Evolutionary conservation across 2,329 filamentous ascomycete genomes (phyloP), one percentile per base, ranked within the genome.

Genomic region (Lachnellula suecica): DNA sequence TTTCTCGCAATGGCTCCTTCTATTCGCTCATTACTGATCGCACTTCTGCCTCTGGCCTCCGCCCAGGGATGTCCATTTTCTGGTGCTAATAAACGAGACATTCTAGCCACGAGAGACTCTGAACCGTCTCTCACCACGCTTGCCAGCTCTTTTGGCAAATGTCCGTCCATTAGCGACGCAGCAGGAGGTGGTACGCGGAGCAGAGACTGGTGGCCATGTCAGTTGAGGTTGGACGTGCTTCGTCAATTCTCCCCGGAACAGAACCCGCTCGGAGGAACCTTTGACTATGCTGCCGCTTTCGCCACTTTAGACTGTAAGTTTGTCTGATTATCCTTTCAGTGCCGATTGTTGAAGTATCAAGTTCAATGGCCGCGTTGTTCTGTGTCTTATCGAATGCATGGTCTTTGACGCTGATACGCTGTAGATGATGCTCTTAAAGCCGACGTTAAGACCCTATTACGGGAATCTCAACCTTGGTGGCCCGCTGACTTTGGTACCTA

Each of bases 401-500:
- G 11, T 47, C 20, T 25, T 29, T n/a, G 19, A 49, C 38, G 6
- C 52, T 57, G 31, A 59, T 44, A 23, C 29, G 6, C 48, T 34
- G 19, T 35, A 63, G 61, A 61, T 35, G 31, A 51, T 10, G 79
- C 68, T 13, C 66, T 84, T 54, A 84, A 84, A 75, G 77, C 81
- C 66, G 81, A 84, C 62, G 68, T 84, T 24, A 66, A 72, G 42
- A 71, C 69, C 29, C 58, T 83, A 63, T 80, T 83, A 79, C 83
- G 78, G 52, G 75, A 82, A 65, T 82, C 79, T 13, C 79, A 84
- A 66, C 76, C 81, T 34, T 83, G 75, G 74, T 84, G 81, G 81
- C 81, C 81, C 1, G 81, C 81, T 22, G 81, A 84, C 63, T 83
- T 82, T 60, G 81, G 81, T 52, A 79, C 82, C 70, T 84, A 83